Evolutionary conservation across 139 green algal genomes (phyloP), one percentile per base, ranked within the genome.

Genomic region (Trebouxia sp.): DNA sequence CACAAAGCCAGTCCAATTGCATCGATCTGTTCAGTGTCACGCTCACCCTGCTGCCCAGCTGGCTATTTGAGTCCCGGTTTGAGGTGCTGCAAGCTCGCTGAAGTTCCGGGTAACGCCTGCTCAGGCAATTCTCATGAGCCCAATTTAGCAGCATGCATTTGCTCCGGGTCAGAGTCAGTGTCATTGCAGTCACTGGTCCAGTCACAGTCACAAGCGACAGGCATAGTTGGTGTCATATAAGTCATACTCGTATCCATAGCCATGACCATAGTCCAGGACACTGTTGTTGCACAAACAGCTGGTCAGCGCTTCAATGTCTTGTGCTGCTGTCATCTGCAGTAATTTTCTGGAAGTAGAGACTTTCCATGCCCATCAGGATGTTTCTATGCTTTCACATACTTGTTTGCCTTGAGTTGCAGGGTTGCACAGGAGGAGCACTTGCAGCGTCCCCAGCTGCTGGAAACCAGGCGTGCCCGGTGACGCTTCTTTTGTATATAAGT

Each of bases 381-480:
- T n/a, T n/a, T n/a, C 47, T 5, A 6, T 26, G 20, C 14, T 1
- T 37, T 17, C 11, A 43, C 3, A 35, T 32, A n/a, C 15, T 17
- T 32, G 28, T 14, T 32, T 48, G 24, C 12, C 6, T 20, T 55
- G 37, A n/a, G n/a, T n/a, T 22, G 22, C 83, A 90, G 87, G 65
- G 22, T 86, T n/a, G 78, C 55, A 2, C 51, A 85, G 53, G 88
- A 93, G 69, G 85, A 80, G 26, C 72, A 47, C 7, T 82, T 90
- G 42, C 82, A 83, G 20, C 75, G 83, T 12, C 74, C 35, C 6
- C 67, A 82, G 43, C 76, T 94, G 67, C 86, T 95, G 35, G 96
- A 99, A 76, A 91, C 83, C 75, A 93, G 95, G 84, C 85, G 92
- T n/a, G n/a, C n/a, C n/a, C n/a, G n/a, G n/a, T n/a, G n/a, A n/a